Base-by-base conservation (phyloP, 1,284 basidiomycete species). In the Volvariella volvacea region DNA sequence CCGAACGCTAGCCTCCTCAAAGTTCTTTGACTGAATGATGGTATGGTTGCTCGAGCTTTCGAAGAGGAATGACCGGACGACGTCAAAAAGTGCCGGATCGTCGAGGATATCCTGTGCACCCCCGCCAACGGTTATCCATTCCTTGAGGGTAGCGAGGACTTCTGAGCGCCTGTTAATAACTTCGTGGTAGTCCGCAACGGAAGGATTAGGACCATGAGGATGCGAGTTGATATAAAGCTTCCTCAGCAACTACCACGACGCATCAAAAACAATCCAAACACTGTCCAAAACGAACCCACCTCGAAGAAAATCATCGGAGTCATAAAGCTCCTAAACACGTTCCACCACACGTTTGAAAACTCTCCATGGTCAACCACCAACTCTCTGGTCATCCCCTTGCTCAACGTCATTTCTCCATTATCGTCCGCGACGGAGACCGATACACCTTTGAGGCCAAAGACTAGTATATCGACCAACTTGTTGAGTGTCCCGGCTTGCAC, bases 291-390 rank as follows among this genome's bases (percentile, higher is more conserved):
- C 34, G 19, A 36, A 36, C 73, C 50, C 54, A 88, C 88, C 78
- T 91, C 86, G 57, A 91, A 89, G 53, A 91, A 82, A 1, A 84
- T 82, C 17, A 83, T 61, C 0, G 88, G 87, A 0, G 82, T 80
- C 7, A 89, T 73, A 52, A 90, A 88, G 53, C 82, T 88, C 36
- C 88, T 71, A 57, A 83, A 90, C 14, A 78, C 74, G 48, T 74
- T 79, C 84, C 88, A 91, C 83, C 88, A 91, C 3, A 86, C 73
- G 31, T 68, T 68, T 0, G 78, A 70, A 62, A 86, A 90, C 54
- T 89, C 86, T 2, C 58, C 66, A 41, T 79, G 73, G 60, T 90
- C 87, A 8, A 90, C 71, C 17, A 76, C 64, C 25, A 90, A 65
- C 39, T 84, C 79, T 32, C 85, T 66, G 1, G 80, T 82, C 63